A percentile compares a stretch with the other conserved stretches of the same genome.
Conservation (phyloP, 176 grass and related monocot genomes). For the Aegilops bicornis region DNA sequence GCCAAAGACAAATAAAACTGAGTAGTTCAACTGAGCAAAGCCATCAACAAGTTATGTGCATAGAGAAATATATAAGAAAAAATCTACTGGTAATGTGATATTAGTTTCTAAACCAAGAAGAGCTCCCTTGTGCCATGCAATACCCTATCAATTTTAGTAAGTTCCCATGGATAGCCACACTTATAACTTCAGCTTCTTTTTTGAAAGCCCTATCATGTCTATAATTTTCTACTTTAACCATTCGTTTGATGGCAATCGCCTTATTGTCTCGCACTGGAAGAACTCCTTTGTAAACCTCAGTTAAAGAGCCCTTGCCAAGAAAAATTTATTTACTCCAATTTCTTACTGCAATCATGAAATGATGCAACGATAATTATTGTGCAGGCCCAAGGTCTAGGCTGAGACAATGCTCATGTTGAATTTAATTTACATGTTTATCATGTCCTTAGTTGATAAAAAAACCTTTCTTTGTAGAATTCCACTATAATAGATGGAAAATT, state of each 20-base stretch:
- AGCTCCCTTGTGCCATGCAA: constrained; percentile 59
- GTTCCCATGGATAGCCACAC: constrained; percentile 77
- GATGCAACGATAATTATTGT: constrained; percentile 63
- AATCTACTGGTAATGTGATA: not conserved
- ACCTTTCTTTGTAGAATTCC: not conserved
- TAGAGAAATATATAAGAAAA: not conserved
- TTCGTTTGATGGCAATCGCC: constrained; percentile 61
- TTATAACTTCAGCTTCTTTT: constrained; percentile 82
- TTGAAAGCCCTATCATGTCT: constrained; percentile 68
- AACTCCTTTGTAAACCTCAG: constrained; percentile 77
- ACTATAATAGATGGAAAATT: not conserved
- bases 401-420: too few species aligned
- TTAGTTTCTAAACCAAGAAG: constrained; percentile 84
- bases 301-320: constrained; percentile 84
- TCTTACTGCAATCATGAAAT: constrained; percentile 73
- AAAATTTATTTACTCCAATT: constrained; percentile 64
- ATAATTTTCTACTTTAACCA: constrained; percentile 32
- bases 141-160: constrained; percentile 76
- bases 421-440: too few species aligned
- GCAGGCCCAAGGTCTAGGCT: not conserved
- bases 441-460: too few species aligned
- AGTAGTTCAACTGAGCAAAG: not conserved
- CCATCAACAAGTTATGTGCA: not conserved
- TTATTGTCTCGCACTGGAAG: constrained; percentile 51
- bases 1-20: not conserved